A percentile compares a stretch with the other conserved stretches of the same genome.
phyloP scores from a whole-genome alignment of 306 rosid species.

The Cucurbita argyrosperma region DNA sequence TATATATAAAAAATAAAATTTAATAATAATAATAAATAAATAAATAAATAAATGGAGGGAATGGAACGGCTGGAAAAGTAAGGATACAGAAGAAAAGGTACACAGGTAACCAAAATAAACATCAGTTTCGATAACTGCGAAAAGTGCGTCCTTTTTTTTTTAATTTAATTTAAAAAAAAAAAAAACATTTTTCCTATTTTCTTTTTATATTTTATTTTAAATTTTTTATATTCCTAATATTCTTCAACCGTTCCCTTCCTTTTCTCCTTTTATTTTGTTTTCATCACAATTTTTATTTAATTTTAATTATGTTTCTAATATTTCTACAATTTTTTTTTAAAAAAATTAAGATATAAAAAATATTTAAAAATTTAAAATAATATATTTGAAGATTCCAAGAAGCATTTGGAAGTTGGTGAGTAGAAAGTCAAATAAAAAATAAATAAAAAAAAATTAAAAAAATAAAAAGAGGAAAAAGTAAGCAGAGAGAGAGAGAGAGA shows the following conservation, averaged over 20 bases:
- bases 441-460: neutral
- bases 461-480: neutral
- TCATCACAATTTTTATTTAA: neutral
- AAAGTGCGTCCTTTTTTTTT: neutral
- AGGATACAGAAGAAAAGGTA: neutral
- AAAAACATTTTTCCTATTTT: neutral
- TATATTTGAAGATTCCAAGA: neutral
- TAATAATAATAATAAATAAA: too few relatives aligned
- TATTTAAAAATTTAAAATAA: too few relatives aligned
- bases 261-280: neutral
- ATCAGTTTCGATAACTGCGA: conserved; percentile 4
- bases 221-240: neutral
- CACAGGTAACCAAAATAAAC: neutral
- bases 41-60: too few relatives aligned
- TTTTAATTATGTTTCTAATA: too few relatives aligned
- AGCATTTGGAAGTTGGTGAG: neutral
- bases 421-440: neutral
- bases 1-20: too few relatives aligned
- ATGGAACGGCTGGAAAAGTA: too few relatives aligned
- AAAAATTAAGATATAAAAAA: too few relatives aligned
- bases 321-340: too few relatives aligned
- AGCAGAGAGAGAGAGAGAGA: neutral
- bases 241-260: neutral
- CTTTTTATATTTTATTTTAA: neutral
- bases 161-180: neutral